Base-by-base conservation (phyloP, 371 early-diverging fungal species). In the Mortierella sp. region DNA sequence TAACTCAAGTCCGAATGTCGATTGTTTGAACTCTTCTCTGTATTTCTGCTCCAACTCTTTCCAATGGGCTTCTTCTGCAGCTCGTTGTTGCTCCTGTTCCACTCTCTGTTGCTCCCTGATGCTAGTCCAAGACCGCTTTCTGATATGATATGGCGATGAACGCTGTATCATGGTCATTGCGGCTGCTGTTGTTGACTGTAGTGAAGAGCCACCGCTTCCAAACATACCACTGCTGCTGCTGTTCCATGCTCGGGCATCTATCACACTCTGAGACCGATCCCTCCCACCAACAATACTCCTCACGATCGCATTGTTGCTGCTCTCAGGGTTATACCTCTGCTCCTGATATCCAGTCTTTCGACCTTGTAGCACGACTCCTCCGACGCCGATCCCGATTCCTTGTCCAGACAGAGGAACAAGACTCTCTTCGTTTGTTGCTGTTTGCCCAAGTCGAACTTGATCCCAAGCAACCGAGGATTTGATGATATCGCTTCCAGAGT, bases 71-170 rank as follows among this genome's bases (percentile, higher is more conserved):
- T 61, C 68, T 1, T 68, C 75, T 3, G 15, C 23, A 1, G 52
- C 53, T 28, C 49, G 52, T 21, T 48, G 64, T 7, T 59, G 39
- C n/a, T 51, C 56, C 54, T 44, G 39, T 1, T 63, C 55, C 14
- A 34, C 17, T 14, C 64, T 56, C 32, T 41, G 56, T n/a, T 68
- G 61, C 14, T 75, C 76, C 5, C 50, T 43, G 26, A 64, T 42
- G 21, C 52, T 68, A 9, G 76, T 44, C 63, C 68, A 68, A 3
- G 76, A 75, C 42, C 72, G 56, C 24, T 46, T 50, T n/a, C 62
- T 56, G 43, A 27, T 54, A 32, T 51, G 61, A 28, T 54, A 59
- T 12, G 43, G 12, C 28, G 49, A 31, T 28, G 64, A 52, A 2
- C 63, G 67, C 23, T 44, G 56, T 12, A 27, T 32, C 5, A 19